These are phyloP conservation scores for Oryza longistaminata DNA, from an alignment of 176 grass and related monocot species.

Conservation along the genomic window DNA sequence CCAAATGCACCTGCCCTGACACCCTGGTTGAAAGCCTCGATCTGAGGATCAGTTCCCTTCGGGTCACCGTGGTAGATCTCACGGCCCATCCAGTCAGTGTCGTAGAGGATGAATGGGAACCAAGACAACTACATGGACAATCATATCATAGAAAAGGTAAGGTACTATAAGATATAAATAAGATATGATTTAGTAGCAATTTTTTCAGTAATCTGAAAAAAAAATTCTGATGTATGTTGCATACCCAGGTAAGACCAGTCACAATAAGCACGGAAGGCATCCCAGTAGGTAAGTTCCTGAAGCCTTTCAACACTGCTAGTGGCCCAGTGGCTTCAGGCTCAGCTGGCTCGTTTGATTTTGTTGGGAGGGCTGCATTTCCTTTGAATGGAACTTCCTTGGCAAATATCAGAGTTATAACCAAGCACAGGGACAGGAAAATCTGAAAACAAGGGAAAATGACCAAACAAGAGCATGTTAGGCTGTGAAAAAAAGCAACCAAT, in stretches of 20 bases:
- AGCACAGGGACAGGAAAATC: slow-evolving; percentile 50
- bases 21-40: slow-evolving; percentile 59
- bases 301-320: slow-evolving; percentile 48
- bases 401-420: slow-evolving; percentile 60
- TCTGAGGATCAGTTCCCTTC: slow-evolving; percentile 47
- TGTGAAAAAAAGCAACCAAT: neutral
- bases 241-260: slow-evolving; percentile 87
- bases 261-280: slow-evolving; percentile 87
- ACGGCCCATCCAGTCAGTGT: slow-evolving; percentile 99
- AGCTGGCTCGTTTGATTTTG: slow-evolving; percentile 45
- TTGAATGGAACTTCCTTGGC: slow-evolving; percentile 64
- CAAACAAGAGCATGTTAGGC: neutral
- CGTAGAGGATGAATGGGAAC: slow-evolving; percentile 95
- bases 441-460: slow-evolving; percentile 30
- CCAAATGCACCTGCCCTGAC: slow-evolving; percentile 80
- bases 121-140: slow-evolving; percentile 63
- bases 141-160: neutral
- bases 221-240: neutral
- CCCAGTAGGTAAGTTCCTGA: slow-evolving; percentile 82
- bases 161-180: neutral
- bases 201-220: neutral
- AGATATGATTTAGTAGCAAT: neutral
- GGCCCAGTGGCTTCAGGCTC: slow-evolving; percentile 31
- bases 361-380: slow-evolving; percentile 38
- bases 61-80: slow-evolving; percentile 93